Conservation (phyloP, 805 yeast species). For the Nakazawaea molendinolei region DNA sequence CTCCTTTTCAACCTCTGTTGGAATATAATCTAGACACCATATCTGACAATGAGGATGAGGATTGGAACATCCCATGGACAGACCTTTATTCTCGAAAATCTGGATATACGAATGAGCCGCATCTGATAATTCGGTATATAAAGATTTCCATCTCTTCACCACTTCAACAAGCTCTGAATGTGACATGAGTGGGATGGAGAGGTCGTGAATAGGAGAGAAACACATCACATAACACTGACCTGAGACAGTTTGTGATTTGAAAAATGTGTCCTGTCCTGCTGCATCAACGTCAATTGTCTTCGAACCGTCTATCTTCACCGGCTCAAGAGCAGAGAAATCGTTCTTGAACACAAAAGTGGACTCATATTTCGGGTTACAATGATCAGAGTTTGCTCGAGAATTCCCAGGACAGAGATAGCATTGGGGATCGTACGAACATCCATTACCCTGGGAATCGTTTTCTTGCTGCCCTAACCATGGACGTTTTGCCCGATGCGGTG, state of each 20-base stretch:
- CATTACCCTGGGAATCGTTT: constrained; percentile 29
- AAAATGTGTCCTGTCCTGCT: constrained; percentile 34
- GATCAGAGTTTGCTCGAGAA: constrained; percentile 50
- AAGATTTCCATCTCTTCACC: constrained; percentile 53
- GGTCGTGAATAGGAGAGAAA: constrained; percentile 62
- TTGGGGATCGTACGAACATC: constrained; percentile 53
- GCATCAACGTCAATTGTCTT: constrained; percentile 12
- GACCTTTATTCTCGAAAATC: constrained; percentile 72
- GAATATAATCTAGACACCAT: constrained; percentile 62
- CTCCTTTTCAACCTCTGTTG: constrained; percentile 61
- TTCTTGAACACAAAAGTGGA: constrained; percentile 56
- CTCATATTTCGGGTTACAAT: constrained; percentile 47
- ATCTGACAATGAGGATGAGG: constrained; percentile 84
- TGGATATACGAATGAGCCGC: constrained; percentile 51
- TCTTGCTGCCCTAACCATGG: constrained; percentile 81
- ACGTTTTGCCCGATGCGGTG: constrained; percentile 72
- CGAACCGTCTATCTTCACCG: constrained; percentile 43
- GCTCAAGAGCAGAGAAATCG: constrained; percentile 65
- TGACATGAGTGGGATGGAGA: constrained; percentile 60
- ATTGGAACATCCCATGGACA: constrained; percentile 78
- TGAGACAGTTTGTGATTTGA: constrained; percentile 50
- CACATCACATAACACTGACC: constrained; percentile 71
- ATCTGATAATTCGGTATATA: constrained; percentile 37
- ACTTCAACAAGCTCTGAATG: constrained; percentile 36
- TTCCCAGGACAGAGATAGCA: constrained; percentile 75